Evolutionary conservation across 140 eudicot species (phyloP).

Genomic region (Senecio squalidus): DNA sequence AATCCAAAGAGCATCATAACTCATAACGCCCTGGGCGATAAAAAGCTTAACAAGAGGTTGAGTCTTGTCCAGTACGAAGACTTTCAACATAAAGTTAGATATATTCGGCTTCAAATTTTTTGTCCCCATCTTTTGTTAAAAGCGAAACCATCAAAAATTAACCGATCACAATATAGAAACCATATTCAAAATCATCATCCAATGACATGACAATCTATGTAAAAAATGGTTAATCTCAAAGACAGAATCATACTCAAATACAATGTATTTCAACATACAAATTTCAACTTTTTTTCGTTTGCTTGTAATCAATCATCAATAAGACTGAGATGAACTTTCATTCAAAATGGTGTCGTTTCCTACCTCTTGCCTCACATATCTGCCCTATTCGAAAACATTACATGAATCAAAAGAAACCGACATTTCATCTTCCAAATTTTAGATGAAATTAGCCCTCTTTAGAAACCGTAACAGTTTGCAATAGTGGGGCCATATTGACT

Average conservation of each 20-base stretch:
- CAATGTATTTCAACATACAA: constrained; percentile 31
- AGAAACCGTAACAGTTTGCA: constrained; percentile 65
- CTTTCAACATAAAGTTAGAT: no score
- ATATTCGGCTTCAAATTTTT: no score
- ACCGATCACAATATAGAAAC: constrained; percentile 1
- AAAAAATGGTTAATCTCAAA: constrained; percentile 33
- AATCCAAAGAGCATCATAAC: constrained; percentile 32
- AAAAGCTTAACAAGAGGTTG: no score
- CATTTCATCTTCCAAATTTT: constrained; percentile 19
- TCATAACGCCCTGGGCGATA: constrained; percentile 32
- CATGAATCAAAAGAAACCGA: constrained; percentile 17
- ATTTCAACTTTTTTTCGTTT: constrained; percentile 20
- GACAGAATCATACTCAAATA: constrained; percentile 25
- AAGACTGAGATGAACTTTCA: constrained; percentile 26
- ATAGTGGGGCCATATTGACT: constrained; percentile 79
- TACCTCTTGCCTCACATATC: constrained; percentile 36
- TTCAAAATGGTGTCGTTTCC: constrained; percentile 26
- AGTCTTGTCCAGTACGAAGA: no score
- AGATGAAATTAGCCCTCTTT: constrained; percentile 71
- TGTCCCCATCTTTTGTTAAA: no score
- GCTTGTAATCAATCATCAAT: constrained; percentile 35
- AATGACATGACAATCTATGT: constrained; percentile 2
- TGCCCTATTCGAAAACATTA: constrained; percentile 29
- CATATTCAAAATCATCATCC: neutral
- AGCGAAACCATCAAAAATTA: no score